Conservation (phyloP, 2,329 filamentous ascomycete species). For the Trichoderma semiorbis region DNA sequence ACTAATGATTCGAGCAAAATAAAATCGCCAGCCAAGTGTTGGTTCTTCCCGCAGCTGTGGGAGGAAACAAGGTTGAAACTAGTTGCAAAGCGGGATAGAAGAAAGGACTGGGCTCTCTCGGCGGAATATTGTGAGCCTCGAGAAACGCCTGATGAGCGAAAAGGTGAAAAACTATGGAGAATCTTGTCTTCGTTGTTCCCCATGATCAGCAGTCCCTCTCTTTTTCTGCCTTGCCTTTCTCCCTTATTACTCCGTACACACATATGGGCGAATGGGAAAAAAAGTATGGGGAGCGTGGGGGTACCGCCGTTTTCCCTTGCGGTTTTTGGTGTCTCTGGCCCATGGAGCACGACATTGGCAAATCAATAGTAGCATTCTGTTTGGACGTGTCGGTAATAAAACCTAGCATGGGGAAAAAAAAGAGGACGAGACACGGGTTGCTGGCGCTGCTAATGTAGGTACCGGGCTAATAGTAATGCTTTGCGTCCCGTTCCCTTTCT, state of each 20-base stretch:
- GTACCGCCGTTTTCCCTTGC: not conserved
- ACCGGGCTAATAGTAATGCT: not conserved
- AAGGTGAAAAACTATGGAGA: not conserved
- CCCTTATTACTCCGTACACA: not conserved
- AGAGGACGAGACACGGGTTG: not conserved
- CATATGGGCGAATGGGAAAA: not conserved
- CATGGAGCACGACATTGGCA: constrained; percentile 2
- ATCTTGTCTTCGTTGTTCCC: not conserved
- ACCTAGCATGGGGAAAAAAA: not conserved
- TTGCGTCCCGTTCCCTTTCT: not conserved
- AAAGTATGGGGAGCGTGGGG: constrained; percentile 10
- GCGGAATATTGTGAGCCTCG: not conserved
- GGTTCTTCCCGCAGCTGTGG: not conserved
- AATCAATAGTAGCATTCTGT: not conserved
- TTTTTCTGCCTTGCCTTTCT: not conserved
- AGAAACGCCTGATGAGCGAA: not conserved
- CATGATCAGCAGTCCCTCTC: not conserved
- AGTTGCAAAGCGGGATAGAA: not conserved
- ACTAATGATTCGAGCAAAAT: not conserved
- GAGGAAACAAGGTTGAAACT: not conserved
- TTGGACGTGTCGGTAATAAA: not conserved
- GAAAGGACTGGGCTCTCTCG: too few species aligned
- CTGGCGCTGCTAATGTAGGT: constrained; percentile 3
- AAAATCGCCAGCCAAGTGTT: not conserved
- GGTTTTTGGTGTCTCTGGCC: not conserved